Base-by-base conservation (phyloP, 345 rosid genomes). In the Raphanus sativus region DNA sequence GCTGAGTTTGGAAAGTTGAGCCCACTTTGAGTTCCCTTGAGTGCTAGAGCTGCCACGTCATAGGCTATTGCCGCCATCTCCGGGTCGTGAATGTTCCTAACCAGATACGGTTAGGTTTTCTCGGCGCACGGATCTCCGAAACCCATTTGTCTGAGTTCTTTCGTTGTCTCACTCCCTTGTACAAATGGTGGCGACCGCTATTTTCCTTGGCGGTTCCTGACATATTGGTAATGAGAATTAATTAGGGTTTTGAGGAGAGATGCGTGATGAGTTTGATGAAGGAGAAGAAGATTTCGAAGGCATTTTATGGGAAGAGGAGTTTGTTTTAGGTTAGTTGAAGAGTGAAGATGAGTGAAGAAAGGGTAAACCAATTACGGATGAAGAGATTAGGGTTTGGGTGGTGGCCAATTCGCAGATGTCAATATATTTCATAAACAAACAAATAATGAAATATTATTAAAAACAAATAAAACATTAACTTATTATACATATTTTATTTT, bases 11-110 rank as follows among this genome's bases (percentile, higher is more conserved):
- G 98, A 78, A 94, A 94, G 79, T 94, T 94, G 71, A 94, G 92
- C 83, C 90, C 93, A 7, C 96, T 89, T 24, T 83, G 81, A 7
- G 56, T 82, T 50, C 98, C 97, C 78, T 91, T 94, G 5, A 91
- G 89, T 17, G 98, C 96, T 50, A 90, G 83, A 9, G 94, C 90
- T 1, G 98, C 98, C 21, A 91, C 98, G 33, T 94, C 98, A 42
- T 94, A 91, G 42, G 98, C 97, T 36, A 90, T 86, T 29, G 98
- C 98, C 0, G 96, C 98, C 97, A 93, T 93, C 78, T 91, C 93
- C 0, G 98, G 93, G 88, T 86, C 1, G 90, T 83, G 74, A 93
- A 93, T 72, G 98, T 93, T 11, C 98, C 98, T 7, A 93, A 75
- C 98, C 97, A 93, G 59, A 93, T 93, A 81, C 93, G 86, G 33